Percentiles rank a stretch among this genome's conserved stretches.
phyloP scores from a whole-genome alignment of 139 green algal species.

The Micractinium sp. region DNA sequence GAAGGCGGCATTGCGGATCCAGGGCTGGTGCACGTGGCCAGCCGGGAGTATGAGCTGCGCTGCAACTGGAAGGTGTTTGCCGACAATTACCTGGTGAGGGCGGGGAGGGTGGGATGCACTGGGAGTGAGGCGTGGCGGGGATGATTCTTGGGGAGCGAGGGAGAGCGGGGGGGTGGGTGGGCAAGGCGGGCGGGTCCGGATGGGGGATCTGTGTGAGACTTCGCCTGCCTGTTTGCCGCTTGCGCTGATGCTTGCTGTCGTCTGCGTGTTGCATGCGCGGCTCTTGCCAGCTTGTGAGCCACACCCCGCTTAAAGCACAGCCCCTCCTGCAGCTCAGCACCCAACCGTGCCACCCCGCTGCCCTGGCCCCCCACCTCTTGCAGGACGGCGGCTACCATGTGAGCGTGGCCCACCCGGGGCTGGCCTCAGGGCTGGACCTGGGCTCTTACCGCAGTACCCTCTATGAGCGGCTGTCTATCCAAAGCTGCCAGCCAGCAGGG shows the following conservation, averaged over 20 bases:
- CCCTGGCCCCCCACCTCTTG: background rate
- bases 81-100: constrained; percentile 72
- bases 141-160: background rate
- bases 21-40: constrained; percentile 48
- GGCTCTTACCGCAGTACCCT: constrained; percentile 43
- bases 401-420: constrained; percentile 54
- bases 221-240: too few species aligned
- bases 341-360: background rate
- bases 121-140: background rate
- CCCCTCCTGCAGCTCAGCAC: too few species aligned
- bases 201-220: too few species aligned
- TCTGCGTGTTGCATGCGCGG: too few species aligned
- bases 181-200: background rate
- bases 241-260: too few species aligned
- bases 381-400: constrained; percentile 74
- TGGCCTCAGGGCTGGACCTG: constrained; percentile 55
- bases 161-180: background rate
- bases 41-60: constrained; percentile 49
- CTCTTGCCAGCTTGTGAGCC: too few species aligned
- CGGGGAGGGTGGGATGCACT: too few species aligned
- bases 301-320: too few species aligned
- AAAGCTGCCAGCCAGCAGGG: constrained; percentile 21
- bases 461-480: constrained; percentile 45
- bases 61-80: constrained; percentile 82
- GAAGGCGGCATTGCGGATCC: constrained; percentile 24